Evolutionary conservation across 2,329 filamentous ascomycete species (phyloP), one percentile per base, ranked within the genome.

Genomic region (Ophiostoma himal-ulmi): DNA sequence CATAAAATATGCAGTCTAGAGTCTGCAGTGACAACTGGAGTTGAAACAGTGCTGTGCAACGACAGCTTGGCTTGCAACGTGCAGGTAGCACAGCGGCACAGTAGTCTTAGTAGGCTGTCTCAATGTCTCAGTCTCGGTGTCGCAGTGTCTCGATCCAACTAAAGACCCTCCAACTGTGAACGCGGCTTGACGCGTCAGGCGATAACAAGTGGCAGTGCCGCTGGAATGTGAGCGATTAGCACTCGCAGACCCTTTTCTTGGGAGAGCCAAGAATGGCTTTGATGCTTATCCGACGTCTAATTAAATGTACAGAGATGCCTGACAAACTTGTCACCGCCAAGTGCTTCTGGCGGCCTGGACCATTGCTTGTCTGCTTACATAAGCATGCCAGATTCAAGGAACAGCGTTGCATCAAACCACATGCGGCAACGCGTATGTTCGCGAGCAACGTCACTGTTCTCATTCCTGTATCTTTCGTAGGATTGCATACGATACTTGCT

Each of bases 1-100:
- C 2, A n/a, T n/a, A 7, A 39, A 3, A 5, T 57, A n/a, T 57
- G 3, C 8, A 26, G n/a, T 54, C 48, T 22, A 22, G 48, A 20
- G 44, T 7, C 17, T 48, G 44, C 44, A 57, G 30, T 30, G 52
- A 30, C 52, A 14, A 26, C 52, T 22, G 52, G 52, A 22, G 52
- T 26, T 26, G 52, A 57, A 57, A 57, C 52, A 57, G 10, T 57
- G 52, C 52, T 11, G 52, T 57, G 52, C n/a, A 57, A 57, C 52
- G 20, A 57, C 20, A 10, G 11, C 22, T 22, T 57, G 17, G 44
- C 52, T 26, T 26, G 17, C 52, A 26, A 57, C 52, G 52, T 54
- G 48, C 48, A 54, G 48, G 20, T n/a, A 7, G n/a, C 6, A 54
- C 48, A 6, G 44, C 20, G 14, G 44, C 20, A 20, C 44, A 44